These are phyloP conservation scores for Iris macrosiphon DNA, from an alignment of 106 monocot species.

Conservation along the genomic window DNA sequence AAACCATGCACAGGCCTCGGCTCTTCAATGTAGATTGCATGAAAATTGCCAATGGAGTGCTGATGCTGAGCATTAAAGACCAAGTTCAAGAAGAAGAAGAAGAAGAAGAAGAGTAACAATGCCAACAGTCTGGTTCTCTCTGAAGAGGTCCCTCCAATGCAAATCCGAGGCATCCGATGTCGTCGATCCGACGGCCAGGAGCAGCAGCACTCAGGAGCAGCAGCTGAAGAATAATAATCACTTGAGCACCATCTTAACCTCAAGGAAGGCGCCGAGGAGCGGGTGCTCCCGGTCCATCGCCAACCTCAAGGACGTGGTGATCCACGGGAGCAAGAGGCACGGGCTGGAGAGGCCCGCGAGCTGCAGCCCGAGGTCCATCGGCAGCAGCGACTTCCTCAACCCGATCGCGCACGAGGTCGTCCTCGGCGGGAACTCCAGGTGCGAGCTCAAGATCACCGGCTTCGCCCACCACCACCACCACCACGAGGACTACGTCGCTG, in stretches of 20 bases:
- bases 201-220: not conserved
- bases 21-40: too few relatives aligned
- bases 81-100: conserved; percentile 5
- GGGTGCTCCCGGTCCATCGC: conserved; percentile 86
- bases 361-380: conserved; percentile 78
- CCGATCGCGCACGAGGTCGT: conserved; percentile 80
- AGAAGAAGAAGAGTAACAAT: conserved; percentile 9
- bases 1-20: too few relatives aligned
- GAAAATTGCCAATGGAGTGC: not conserved
- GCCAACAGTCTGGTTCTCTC: conserved; percentile 79
- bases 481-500: conserved; percentile 3
- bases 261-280: conserved; percentile 41
- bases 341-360: conserved; percentile 53
- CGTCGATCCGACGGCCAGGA: conserved; percentile 58
- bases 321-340: conserved; percentile 82
- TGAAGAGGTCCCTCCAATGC: conserved; percentile 90
- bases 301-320: conserved; percentile 78
- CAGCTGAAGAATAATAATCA: not conserved
- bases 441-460: conserved; percentile 66
- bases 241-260: conserved; percentile 30
- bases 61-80: not conserved
- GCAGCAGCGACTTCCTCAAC: conserved; percentile 80
- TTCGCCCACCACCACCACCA: conserved; percentile 3
- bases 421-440: conserved; percentile 55
- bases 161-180: conserved; percentile 88